These are phyloP conservation scores for Apostasia ramifera DNA, from an alignment of 106 monocot genomes.

Conservation along the genomic window DNA sequence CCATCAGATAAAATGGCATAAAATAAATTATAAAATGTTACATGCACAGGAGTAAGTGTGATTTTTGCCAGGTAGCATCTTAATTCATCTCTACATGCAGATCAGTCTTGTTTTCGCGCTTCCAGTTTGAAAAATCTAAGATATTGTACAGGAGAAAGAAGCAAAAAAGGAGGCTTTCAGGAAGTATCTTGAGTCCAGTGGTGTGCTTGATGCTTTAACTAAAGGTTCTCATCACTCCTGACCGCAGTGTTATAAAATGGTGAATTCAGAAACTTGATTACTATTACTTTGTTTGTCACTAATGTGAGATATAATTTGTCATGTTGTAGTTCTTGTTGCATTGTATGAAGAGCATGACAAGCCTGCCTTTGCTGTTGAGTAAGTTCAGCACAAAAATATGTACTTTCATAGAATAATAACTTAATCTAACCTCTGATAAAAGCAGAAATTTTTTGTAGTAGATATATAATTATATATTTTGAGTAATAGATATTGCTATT, in stretches of 20 bases:
- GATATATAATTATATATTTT: background rate
- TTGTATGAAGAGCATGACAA: constrained; percentile 82
- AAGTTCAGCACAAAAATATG: constrained; percentile 26
- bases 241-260: background rate
- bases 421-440: background rate
- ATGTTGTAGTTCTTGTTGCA: constrained; percentile 71
- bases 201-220: constrained; percentile 86
- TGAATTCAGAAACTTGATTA: constrained; percentile 3
- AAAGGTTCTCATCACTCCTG: constrained; percentile 55
- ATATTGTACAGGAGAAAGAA: constrained; percentile 63
- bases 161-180: constrained; percentile 92
- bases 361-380: constrained; percentile 78
- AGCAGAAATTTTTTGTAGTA: background rate
- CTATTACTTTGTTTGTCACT: background rate
- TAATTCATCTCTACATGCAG: no score
- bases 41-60: background rate
- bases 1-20: background rate
- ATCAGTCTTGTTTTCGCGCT: background rate
- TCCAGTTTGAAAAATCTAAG: background rate
- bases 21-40: no score
- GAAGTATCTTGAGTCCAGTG: constrained; percentile 84
- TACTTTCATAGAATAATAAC: background rate
- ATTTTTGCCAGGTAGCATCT: background rate
- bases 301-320: background rate
- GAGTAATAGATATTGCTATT: background rate